Evolutionary conservation across 345 rosid genomes (phyloP).

Genomic region (Eucalyptus curtisii): DNA sequence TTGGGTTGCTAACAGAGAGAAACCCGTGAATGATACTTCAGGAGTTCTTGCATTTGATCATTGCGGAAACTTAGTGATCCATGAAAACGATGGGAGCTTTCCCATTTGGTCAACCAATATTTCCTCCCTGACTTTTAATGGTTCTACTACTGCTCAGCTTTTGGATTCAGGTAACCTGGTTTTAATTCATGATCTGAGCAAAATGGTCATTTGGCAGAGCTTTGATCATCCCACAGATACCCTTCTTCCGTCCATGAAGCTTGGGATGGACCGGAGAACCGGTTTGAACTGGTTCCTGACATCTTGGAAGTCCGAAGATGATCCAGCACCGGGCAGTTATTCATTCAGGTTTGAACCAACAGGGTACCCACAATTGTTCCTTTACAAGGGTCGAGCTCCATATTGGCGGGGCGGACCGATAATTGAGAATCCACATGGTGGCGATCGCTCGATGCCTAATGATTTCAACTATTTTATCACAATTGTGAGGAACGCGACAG

Average conservation of each 20-base stretch:
- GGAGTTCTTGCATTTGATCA: conserved; percentile 24
- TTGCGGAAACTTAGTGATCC: conserved; percentile 29
- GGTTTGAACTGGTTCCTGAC: conserved; percentile 20
- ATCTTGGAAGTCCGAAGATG: conserved; percentile 40
- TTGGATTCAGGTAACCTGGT: conserved; percentile 60
- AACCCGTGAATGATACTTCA: conserved; percentile 27
- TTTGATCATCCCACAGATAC: conserved; percentile 62
- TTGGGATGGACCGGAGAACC: conserved; percentile 29
- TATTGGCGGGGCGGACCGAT: conserved; percentile 51
- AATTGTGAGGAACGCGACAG: conserved; percentile 9
- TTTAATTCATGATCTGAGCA: conserved; percentile 11
- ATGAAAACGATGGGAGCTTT: conserved; percentile 5
- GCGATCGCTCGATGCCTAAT: accelerated
- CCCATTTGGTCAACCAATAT: conserved; percentile 43
- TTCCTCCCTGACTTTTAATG: neutral
- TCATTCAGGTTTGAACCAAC: conserved; percentile 20
- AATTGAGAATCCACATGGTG: conserved; percentile 44
- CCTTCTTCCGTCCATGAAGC: conserved; percentile 46
- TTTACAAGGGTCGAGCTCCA: conserved; percentile 17
- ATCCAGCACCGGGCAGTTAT: conserved; percentile 35
- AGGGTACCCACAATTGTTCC: conserved; percentile 35
- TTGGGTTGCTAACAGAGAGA: conserved; percentile 76
- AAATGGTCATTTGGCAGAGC: conserved; percentile 44
- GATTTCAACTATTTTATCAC: conserved; percentile 13
- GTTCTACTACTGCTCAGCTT: conserved; percentile 21